phyloP scores from a whole-genome alignment of 306 rosid species.

The Gastrolobium bilobum region DNA sequence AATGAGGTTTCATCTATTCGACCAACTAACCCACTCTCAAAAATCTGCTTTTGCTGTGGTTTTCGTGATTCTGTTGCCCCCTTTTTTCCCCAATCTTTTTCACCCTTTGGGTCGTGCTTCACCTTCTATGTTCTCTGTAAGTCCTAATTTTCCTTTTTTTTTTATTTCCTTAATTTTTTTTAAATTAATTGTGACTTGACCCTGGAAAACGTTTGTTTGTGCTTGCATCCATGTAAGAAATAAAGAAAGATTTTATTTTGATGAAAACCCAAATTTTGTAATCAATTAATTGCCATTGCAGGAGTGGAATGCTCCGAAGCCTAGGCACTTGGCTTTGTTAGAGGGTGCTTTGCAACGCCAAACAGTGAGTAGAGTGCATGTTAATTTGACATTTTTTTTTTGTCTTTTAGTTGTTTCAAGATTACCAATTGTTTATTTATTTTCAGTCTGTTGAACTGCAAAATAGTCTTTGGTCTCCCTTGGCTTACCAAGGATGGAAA shows the following conservation, averaged over 20 bases:
- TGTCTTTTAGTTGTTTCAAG: slow-evolving; percentile 16
- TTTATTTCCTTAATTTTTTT: neutral
- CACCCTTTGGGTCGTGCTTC: slow-evolving; percentile 82
- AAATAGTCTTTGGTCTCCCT: slow-evolving; percentile 80
- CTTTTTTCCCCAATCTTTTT: slow-evolving; percentile 72
- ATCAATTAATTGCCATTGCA: slow-evolving; percentile 49
- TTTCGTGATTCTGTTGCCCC: slow-evolving; percentile 70
- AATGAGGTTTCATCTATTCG: slow-evolving; percentile 44
- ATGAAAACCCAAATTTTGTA: slow-evolving; percentile 1
- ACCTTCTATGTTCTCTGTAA: slow-evolving; percentile 81
- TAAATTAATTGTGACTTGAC: neutral
- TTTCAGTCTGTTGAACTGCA: slow-evolving; percentile 56
- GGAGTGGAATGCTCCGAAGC: slow-evolving; percentile 92
- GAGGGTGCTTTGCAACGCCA: slow-evolving; percentile 76
- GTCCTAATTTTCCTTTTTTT: neutral
- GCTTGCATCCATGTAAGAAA: slow-evolving; percentile 3
- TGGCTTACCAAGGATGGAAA: slow-evolving; percentile 79
- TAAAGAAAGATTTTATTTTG: neutral
- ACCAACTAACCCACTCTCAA: slow-evolving; percentile 57
- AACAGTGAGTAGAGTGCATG: slow-evolving; percentile 53
- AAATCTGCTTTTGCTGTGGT: slow-evolving; percentile 66
- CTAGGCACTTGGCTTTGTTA: slow-evolving; percentile 78
- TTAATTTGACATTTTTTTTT: slow-evolving; percentile 28
- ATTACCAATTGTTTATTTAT: slow-evolving; percentile 9
- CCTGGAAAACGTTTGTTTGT: neutral